Evolutionary conservation across 306 rosid genomes (phyloP), one percentile per base, ranked within the genome.

Genomic region (Fragaria ananassa): DNA sequence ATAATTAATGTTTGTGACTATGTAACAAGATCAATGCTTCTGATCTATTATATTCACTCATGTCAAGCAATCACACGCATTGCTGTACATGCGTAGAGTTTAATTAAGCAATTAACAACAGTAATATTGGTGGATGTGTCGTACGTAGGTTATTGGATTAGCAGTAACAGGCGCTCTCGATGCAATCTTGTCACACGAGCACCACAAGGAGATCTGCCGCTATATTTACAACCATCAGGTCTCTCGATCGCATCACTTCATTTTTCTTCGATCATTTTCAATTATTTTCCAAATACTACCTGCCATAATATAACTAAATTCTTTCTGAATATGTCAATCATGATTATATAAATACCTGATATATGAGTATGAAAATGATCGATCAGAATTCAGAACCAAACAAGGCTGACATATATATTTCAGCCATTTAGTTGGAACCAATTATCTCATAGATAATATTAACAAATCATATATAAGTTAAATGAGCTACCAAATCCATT

Each of bases 211-310:
- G 83, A 87, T 87, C 34, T 56, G 82, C n/a, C 96, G 93, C 23
- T 88, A 92, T 75, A 42, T 87, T 1, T 85, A 86, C 44, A 90
- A 90, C 77, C 96, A 90, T 67, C 96, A 89, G 87, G 96, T 31
- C 34, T 89, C 10, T 21, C 8, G n/a, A n/a, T n/a, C n/a, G 2
- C 41, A 15, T 71, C 25, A 49, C 11, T 9, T 51, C 6, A 34
- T 19, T 31, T 49, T 23, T 70, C 1, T 10, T 31, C 23, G 1
- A 19, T 54, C n/a, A 3, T 9, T 23, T 25, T 56, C 62, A 8
- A 21, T 4, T 19, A 21, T 21, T 56, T 56, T 0, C 1, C 8
- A 50, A 50, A 10, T 44, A 2, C 13, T 9, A 10, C 14, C 34
- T 62, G 67, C 18, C 5, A 25, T 3, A n/a, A n/a, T n/a, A n/a